phyloP scores from a whole-genome alignment of 176 grass and related monocot genomes.

The Bromus sterilis region DNA sequence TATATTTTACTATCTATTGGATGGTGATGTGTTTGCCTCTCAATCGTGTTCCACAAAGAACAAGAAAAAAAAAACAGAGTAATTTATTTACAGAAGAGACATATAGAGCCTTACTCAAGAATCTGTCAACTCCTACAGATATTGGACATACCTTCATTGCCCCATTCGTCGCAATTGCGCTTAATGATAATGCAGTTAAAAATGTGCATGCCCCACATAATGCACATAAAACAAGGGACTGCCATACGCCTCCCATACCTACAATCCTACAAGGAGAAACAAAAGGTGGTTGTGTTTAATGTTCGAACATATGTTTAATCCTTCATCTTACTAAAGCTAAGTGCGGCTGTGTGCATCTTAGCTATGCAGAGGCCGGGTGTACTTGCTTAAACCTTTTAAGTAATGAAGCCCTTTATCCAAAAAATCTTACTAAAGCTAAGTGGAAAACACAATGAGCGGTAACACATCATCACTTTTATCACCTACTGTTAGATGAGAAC shows the following conservation, averaged over 20 bases:
- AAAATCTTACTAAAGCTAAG: background rate
- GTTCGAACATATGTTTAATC: background rate
- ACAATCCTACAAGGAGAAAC: constrained; percentile 65
- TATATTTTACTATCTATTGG: background rate
- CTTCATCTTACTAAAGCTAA: background rate
- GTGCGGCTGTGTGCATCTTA: too few relatives aligned
- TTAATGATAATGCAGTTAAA: constrained; percentile 83
- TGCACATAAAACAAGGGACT: constrained; percentile 61
- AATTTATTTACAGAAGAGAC: background rate
- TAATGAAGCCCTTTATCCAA: too few relatives aligned
- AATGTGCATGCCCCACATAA: constrained; percentile 89
- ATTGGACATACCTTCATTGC: constrained; percentile 83
- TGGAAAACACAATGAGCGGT: background rate
- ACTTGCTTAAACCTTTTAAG: too few relatives aligned
- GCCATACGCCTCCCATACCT: constrained; percentile 80
- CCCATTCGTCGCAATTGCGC: constrained; percentile 96
- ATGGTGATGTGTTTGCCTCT: background rate
- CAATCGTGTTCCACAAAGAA: background rate
- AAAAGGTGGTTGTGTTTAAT: background rate
- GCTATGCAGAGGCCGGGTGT: too few relatives aligned
- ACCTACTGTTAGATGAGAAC: background rate
- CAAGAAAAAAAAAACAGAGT: background rate
- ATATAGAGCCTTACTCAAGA: background rate
- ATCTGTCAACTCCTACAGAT: background rate
- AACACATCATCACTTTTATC: background rate